Percentiles rank a stretch among this genome's conserved stretches.
Evolutionary conservation across 306 rosid species (phyloP).

Genomic region (Casuarina cunninghamiana): DNA sequence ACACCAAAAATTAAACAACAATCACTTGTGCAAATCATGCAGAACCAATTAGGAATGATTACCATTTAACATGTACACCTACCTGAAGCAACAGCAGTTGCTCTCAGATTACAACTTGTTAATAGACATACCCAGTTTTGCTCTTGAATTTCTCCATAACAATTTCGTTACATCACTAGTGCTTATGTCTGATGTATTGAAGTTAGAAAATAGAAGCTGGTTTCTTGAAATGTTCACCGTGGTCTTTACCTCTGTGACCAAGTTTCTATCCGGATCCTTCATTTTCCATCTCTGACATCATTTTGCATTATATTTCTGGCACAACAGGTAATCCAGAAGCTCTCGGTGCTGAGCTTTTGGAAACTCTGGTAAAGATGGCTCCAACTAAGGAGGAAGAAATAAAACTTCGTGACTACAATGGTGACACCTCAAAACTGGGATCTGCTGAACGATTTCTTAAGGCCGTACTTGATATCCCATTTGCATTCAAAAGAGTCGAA

Average conservation of each 20-base stretch:
- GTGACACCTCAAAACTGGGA: constrained; percentile 83
- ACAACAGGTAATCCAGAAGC: constrained; percentile 87
- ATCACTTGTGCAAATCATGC: background rate
- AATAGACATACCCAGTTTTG: background rate
- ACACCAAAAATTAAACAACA: background rate
- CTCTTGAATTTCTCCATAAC: background rate
- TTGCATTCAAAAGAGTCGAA: constrained; percentile 92
- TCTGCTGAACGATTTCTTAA: constrained; percentile 96
- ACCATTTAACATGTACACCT: background rate
- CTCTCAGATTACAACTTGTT: background rate
- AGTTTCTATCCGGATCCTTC: constrained; percentile 1
- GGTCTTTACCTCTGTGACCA: constrained; percentile 9
- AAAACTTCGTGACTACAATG: constrained; percentile 69
- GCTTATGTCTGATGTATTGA: background rate
- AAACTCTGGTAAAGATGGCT: constrained; percentile 98
- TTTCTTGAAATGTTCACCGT: constrained; percentile 3
- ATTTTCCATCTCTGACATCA: constrained; percentile 21
- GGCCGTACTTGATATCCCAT: constrained; percentile 83
- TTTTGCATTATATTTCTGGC: constrained; percentile 21
- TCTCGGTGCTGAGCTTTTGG: constrained; percentile 90
- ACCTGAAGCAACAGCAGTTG: background rate
- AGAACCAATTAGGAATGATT: background rate
- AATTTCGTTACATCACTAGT: constrained; percentile 1
- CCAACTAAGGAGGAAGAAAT: constrained; percentile 99
- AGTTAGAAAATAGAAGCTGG: background rate